Conservation (phyloP, 1,284 basidiomycete genomes). For the Coriolopsis trogii region DNA sequence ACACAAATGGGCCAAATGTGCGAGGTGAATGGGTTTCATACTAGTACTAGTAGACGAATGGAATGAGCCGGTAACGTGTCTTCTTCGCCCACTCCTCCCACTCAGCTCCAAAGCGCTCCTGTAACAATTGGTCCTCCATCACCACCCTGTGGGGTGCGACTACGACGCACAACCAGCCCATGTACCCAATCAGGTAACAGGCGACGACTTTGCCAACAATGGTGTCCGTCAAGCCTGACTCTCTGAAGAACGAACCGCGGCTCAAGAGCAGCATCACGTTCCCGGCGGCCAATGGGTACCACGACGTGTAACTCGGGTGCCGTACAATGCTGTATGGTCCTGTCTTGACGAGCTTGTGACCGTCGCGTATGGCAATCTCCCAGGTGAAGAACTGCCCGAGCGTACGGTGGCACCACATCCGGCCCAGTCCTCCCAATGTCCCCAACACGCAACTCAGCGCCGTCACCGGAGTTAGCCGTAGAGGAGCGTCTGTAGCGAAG, state of each 20-base stretch:
- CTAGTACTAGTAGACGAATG: background rate
- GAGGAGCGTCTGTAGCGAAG: too few relatives aligned
- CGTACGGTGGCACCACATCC: constrained; percentile 8
- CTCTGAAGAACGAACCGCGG: constrained; percentile 3
- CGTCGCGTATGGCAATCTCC: constrained; percentile 9
- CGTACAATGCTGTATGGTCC: constrained; percentile 20
- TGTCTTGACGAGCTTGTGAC: constrained; percentile 15
- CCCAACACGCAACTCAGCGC: constrained; percentile 6
- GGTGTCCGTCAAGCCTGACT: background rate
- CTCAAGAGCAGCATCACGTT: background rate
- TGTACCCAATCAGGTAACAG: too few relatives aligned
- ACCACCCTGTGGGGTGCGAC: constrained; percentile 1
- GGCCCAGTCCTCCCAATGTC: constrained; percentile 2
- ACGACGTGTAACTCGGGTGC: constrained; percentile 17
- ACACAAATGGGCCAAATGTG: too few relatives aligned
- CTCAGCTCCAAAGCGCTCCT: constrained; percentile 11
- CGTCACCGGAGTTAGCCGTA: background rate
- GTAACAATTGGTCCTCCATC: constrained; percentile 12
- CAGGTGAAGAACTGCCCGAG: constrained; percentile 17
- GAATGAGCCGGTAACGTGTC: background rate
- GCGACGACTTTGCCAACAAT: background rate
- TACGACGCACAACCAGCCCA: too few relatives aligned
- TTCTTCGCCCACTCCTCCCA: background rate
- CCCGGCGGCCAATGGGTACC: constrained; percentile 2
- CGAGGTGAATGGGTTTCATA: too few relatives aligned